These are phyloP conservation scores for Olyra latifolia DNA, from an alignment of 176 grass and related monocot genomes.

Conservation along the genomic window DNA sequence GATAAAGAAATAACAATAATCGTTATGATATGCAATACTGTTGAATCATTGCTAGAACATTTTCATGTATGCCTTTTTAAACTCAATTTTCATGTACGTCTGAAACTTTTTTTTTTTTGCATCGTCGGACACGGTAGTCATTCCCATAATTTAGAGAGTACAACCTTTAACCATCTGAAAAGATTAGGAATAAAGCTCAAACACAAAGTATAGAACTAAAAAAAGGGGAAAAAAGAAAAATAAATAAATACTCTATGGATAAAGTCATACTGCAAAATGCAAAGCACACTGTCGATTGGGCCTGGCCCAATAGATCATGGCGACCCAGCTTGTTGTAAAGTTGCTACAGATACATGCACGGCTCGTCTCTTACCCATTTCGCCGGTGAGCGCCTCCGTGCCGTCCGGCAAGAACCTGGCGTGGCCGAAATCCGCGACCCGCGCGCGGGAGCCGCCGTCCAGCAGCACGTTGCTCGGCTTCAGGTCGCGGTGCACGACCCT, in stretches of 20 bases:
- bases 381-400: constrained; percentile 51
- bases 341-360: not conserved
- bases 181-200: not conserved
- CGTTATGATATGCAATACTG: too few relatives aligned
- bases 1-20: too few relatives aligned
- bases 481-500: constrained; percentile 60
- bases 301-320: not conserved
- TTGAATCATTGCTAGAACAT: too few relatives aligned
- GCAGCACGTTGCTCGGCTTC: constrained; percentile 67
- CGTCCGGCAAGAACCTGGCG: constrained; percentile 54
- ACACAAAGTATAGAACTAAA: too few relatives aligned
- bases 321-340: not conserved
- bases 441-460: constrained; percentile 25
- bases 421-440: constrained; percentile 61
- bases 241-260: too few relatives aligned
- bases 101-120: too few relatives aligned
- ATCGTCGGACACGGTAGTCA: too few relatives aligned
- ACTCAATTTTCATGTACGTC: too few relatives aligned
- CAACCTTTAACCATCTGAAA: too few relatives aligned
- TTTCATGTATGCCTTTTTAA: too few relatives aligned
- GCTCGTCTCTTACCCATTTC: constrained; percentile 47
- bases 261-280: not conserved
- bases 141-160: too few relatives aligned
- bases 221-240: too few relatives aligned
- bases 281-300: not conserved